These are phyloP conservation scores for Combretum micranthum DNA, from an alignment of 345 rosid genomes.

Conservation along the genomic window DNA sequence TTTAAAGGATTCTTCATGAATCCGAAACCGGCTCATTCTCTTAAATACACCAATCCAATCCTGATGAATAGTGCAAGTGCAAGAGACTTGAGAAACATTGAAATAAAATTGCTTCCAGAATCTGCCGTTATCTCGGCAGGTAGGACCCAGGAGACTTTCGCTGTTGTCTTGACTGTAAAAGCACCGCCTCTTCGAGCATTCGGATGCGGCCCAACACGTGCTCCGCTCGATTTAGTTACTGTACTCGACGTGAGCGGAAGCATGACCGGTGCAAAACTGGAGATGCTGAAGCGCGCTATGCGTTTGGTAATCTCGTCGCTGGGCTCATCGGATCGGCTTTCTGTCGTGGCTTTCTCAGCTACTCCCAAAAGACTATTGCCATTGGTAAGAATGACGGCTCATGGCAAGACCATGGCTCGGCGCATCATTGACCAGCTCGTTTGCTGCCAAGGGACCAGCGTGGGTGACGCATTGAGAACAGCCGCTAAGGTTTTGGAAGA, in stretches of 20 bases:
- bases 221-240: conserved; percentile 70
- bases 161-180: conserved; percentile 48
- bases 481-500: conserved; percentile 80
- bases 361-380: conserved; percentile 56
- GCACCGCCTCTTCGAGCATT: conserved; percentile 44
- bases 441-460: conserved; percentile 50
- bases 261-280: conserved; percentile 47
- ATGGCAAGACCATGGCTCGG: conserved; percentile 54
- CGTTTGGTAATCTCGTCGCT: conserved; percentile 55
- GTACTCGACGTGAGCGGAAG: conserved; percentile 63
- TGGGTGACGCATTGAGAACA: conserved; percentile 60
- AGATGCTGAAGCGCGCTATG: conserved; percentile 71
- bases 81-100: conserved; percentile 24
- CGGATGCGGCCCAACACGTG: conserved; percentile 35
- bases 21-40: conserved; percentile 10
- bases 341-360: conserved; percentile 57
- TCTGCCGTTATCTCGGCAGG: conserved; percentile 55
- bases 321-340: conserved; percentile 59
- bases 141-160: conserved; percentile 55
- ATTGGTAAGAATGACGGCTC: conserved; percentile 63
- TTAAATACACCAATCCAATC: conserved; percentile 33
- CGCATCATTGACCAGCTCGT: conserved; percentile 53
- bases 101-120: conserved; percentile 50
- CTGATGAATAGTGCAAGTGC: conserved; percentile 5
- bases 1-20: conserved; percentile 75